phyloP scores from a whole-genome alignment of 768 basidiomycete genomes.

The Albatrellus ellisii region DNA sequence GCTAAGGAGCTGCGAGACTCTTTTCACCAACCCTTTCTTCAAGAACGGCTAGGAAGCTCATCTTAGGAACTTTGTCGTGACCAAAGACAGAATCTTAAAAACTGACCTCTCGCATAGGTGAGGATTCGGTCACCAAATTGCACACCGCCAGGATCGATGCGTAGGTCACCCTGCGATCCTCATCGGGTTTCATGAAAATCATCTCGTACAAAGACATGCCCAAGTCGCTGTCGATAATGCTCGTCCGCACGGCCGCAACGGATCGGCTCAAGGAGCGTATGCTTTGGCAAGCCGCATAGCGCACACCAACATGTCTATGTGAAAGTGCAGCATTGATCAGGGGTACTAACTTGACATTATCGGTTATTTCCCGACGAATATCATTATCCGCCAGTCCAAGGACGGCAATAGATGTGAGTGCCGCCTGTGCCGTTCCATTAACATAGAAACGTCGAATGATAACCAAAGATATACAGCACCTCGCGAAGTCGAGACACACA shows the following conservation, averaged over 20 bases:
- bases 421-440: conserved; percentile 32
- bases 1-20: conserved; percentile 46
- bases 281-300: conserved; percentile 81
- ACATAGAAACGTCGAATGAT: too few species aligned
- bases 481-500: conserved; percentile 46
- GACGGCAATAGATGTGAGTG: conserved; percentile 60
- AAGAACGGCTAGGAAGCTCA: conserved; percentile 44
- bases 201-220: conserved; percentile 57
- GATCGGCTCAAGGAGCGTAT: conserved; percentile 69
- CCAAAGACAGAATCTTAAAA: background rate
- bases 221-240: conserved; percentile 70
- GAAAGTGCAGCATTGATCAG: conserved; percentile 39
- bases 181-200: conserved; percentile 39
- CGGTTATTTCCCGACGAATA: conserved; percentile 55
- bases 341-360: conserved; percentile 41
- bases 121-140: conserved; percentile 81
- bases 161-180: conserved; percentile 57
- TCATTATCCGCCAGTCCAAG: conserved; percentile 63
- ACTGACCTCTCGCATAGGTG: conserved; percentile 61
- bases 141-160: conserved; percentile 68
- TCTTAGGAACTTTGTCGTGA: background rate
- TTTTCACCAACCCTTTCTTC: conserved; percentile 49
- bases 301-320: conserved; percentile 58
- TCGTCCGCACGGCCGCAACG: conserved; percentile 71
- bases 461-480: too few species aligned